Evolutionary conservation across 1,284 basidiomycete genomes (phyloP).

Genomic region (Coniophora puteana): DNA sequence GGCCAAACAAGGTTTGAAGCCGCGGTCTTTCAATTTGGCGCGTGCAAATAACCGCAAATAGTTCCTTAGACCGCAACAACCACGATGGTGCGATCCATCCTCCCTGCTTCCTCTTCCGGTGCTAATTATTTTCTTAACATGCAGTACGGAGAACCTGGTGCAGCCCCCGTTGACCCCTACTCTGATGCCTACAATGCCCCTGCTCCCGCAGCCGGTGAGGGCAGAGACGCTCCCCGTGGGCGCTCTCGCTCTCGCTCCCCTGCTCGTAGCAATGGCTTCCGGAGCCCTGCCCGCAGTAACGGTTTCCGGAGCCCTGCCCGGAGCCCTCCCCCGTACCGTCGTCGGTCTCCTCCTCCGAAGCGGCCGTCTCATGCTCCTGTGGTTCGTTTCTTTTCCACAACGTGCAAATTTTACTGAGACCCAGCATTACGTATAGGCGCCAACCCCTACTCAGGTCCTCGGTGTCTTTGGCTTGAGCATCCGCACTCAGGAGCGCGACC

Average conservation of each 20-base stretch:
- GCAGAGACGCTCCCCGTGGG: slow-evolving; percentile 51
- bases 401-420: slow-evolving; percentile 32
- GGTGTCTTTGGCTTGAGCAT: slow-evolving; percentile 97
- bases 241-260: slow-evolving; percentile 75
- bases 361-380: slow-evolving; percentile 69
- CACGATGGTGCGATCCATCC: slow-evolving; percentile 65
- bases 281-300: slow-evolving; percentile 47
- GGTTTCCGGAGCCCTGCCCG: slow-evolving; percentile 46
- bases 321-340: slow-evolving; percentile 35
- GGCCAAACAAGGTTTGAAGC: slow-evolving; percentile 19
- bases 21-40: slow-evolving; percentile 33
- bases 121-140: slow-evolving; percentile 2
- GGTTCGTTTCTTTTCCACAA: slow-evolving; percentile 41
- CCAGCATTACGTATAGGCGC: slow-evolving; percentile 71
- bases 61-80: slow-evolving; percentile 44
- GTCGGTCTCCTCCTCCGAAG: slow-evolving; percentile 48
- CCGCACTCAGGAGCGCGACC: slow-evolving; percentile 88
- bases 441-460: slow-evolving; percentile 84
- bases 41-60: slow-evolving; percentile 43
- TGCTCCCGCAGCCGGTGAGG: slow-evolving; percentile 39
- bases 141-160: slow-evolving; percentile 61
- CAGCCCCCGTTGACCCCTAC: slow-evolving; percentile 70
- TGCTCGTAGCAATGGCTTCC: slow-evolving; percentile 44
- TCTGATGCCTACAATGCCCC: slow-evolving; percentile 75
- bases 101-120: slow-evolving; percentile 1